Evolutionary conservation across 345 rosid species (phyloP).

Genomic region (Xanthoceras sorbifolium): DNA sequence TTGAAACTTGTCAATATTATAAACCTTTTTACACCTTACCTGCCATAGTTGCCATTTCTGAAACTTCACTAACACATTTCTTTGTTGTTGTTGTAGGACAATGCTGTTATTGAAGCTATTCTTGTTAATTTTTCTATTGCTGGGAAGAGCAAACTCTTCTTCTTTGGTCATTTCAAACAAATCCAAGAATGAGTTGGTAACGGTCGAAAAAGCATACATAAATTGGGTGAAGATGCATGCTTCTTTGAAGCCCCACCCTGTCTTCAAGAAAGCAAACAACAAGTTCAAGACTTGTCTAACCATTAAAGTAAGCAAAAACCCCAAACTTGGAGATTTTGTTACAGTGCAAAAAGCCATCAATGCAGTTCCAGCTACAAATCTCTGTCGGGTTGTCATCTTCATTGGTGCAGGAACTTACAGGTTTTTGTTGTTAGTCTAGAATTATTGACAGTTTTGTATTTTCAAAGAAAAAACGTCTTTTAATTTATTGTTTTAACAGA

Average conservation of each 20-base stretch:
- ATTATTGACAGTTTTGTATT: neutral
- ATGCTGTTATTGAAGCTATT: constrained; percentile 37
- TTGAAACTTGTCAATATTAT: too few relatives aligned
- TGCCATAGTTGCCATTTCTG: constrained; percentile 1
- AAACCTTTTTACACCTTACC: neutral
- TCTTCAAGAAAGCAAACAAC: constrained; percentile 30
- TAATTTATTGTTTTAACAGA: neutral
- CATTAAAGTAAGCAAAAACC: constrained; percentile 32
- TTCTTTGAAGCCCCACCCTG: constrained; percentile 29
- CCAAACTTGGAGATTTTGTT: constrained; percentile 18
- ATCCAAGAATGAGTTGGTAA: constrained; percentile 21
- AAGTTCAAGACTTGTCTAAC: constrained; percentile 38
- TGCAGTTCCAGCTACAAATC: constrained; percentile 39
- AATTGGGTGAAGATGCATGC: constrained; percentile 34
- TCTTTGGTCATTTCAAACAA: constrained; percentile 11
- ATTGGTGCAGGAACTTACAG: constrained; percentile 44
- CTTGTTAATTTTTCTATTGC: constrained; percentile 27
- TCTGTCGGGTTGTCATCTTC: constrained; percentile 38
- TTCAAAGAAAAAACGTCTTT: too few relatives aligned
- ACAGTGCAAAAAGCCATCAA: constrained; percentile 37
- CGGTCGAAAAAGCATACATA: constrained; percentile 31
- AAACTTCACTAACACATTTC: neutral
- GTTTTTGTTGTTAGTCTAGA: neutral
- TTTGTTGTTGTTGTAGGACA: neutral
- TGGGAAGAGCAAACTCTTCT: constrained; percentile 23